Evolutionary conservation across 2,329 filamentous ascomycete species (phyloP), one percentile per base, ranked within the genome.

Genomic region (Penicillium thymicola): DNA sequence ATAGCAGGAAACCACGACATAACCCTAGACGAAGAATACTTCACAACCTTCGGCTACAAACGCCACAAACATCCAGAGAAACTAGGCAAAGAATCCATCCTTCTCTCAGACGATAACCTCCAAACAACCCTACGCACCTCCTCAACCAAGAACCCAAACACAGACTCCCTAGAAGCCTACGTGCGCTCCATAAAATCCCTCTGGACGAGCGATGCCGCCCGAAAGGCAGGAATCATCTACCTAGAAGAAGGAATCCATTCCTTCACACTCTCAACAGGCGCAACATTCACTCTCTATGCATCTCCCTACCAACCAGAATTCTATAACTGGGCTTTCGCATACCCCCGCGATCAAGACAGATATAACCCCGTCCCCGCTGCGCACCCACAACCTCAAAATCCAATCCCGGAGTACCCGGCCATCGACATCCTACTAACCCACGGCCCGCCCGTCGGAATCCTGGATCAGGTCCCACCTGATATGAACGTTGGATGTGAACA

Each of bases 1-100:
- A 86, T 87, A 57, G 80, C 84, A 0, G 85, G 85, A 0, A 87
- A 87, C 64, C 85, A 87, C 69, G 84, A 86, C 64, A 73, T 85
- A 42, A 81, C 79, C 4, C 75, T 87, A 1, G 83, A 87, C 59
- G 72, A 75, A 38, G 68, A 70, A 0, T 82, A 79, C 65, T 83
- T 81, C 62, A 62, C 63, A 4, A 44, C 49, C 5, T 58, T 64
- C n/a, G 70, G 70, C 2, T 63, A 65, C 43, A 59, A 28, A 27
- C 61, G 70, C 18, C 73, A 76, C 52, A 62, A 63, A 5, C 66
- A 56, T 25, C 51, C 51, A 21, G 57, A 61, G 27, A 42, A 55
- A n/a, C 59, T 65, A 14, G 55, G 51, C 57, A 69, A 55, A n/a
- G 57, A 56, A 48, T 66, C 58, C 46, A 64, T 51, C 58, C 62